Percentiles rank a stretch among this genome's conserved stretches.
Conservation (phyloP, 371 early-diverging fungal species). For the Chytridium lagenaria region DNA sequence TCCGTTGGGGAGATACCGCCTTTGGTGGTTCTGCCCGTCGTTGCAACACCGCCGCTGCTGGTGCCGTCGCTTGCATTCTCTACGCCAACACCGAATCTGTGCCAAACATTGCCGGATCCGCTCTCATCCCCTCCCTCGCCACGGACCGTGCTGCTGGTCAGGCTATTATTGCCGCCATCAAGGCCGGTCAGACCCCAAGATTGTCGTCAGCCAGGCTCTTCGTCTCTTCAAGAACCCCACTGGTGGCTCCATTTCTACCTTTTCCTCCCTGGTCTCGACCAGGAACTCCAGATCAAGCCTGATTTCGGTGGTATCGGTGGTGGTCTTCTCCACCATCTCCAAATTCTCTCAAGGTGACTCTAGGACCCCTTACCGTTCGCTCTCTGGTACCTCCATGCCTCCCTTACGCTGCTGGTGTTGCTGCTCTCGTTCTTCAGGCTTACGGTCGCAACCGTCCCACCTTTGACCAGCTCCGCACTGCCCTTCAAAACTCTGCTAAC, state of each 20-base stretch:
- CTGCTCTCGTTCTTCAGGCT: constrained; percentile 23
- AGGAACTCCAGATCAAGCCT: constrained; percentile 32
- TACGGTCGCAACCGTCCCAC: not conserved
- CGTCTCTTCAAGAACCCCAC: constrained; percentile 28
- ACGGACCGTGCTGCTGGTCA: constrained; percentile 22
- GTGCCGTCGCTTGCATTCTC: constrained; percentile 22
- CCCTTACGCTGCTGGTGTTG: constrained; percentile 46
- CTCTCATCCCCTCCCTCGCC: constrained; percentile 22
- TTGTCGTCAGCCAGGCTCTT: not conserved
- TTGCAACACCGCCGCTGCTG: constrained; percentile 12
- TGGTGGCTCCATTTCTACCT: constrained; percentile 52
- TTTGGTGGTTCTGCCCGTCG: constrained; percentile 11
- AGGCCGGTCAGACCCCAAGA: constrained; percentile 41
- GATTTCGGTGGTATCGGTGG: constrained; percentile 41
- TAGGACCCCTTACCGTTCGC: constrained; percentile 6
- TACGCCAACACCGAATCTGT: constrained; percentile 32
- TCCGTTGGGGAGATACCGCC: constrained; percentile 20
- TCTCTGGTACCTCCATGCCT: constrained; percentile 52
- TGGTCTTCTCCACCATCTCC: constrained; percentile 34
- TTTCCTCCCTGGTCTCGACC: constrained; percentile 45
- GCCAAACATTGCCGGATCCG: constrained; percentile 37
- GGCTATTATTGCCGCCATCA: constrained; percentile 44
- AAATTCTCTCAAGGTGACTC: constrained; percentile 1
- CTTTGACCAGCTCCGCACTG: constrained; percentile 15
- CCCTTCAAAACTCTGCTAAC: constrained; percentile 54